Evolutionary conservation across 164 flowering plant species (phyloP).

Genomic region (Chimonanthus salicifolius): DNA sequence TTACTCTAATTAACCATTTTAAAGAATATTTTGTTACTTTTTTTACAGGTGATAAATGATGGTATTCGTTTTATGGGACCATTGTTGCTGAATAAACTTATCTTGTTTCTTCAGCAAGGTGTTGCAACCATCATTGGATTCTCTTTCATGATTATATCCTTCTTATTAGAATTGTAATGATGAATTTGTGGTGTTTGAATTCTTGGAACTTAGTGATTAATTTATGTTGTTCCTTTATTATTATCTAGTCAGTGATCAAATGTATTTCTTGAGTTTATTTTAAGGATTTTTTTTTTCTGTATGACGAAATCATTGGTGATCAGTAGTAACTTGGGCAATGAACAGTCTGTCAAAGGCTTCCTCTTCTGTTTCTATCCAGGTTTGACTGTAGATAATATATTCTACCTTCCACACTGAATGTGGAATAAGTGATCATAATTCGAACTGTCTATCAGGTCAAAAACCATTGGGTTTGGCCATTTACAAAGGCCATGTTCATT

Average conservation of each 20-base stretch:
- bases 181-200: neutral
- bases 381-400: too few species aligned
- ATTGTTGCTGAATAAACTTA: slow-evolving; percentile 69
- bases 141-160: neutral
- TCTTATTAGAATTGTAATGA: neutral
- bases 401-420: too few species aligned
- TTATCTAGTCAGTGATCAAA: neutral
- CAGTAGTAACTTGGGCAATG: too few species aligned
- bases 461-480: too few species aligned
- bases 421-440: too few species aligned
- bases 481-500: too few species aligned
- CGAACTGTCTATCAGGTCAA: too few species aligned
- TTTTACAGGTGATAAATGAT: slow-evolving; percentile 70
- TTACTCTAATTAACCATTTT: neutral
- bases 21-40: neutral
- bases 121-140: neutral
- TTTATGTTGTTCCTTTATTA: neutral
- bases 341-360: too few species aligned
- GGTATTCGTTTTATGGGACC: slow-evolving; percentile 77
- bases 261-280: neutral
- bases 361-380: too few species aligned
- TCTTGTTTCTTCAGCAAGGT: slow-evolving; percentile 72
- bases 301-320: too few species aligned
- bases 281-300: too few species aligned
- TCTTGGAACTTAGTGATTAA: neutral